A percentile compares a stretch with the other conserved stretches of the same genome.
These are phyloP conservation scores for Calocera cornea DNA, from an alignment of 768 basidiomycete species.

Conservation along the genomic window DNA sequence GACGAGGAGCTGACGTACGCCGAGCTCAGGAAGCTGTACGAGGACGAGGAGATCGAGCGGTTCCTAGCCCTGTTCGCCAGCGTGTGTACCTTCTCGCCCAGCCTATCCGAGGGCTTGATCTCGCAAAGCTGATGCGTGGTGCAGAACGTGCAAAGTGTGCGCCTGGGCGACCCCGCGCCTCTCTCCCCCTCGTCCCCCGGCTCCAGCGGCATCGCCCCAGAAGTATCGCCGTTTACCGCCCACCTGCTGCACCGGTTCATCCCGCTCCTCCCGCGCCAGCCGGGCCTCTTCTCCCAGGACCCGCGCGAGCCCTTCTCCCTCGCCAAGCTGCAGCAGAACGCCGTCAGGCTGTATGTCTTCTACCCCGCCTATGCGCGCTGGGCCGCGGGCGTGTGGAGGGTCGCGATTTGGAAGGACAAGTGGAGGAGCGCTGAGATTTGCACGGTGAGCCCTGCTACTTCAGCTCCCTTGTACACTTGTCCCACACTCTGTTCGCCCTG, in stretches of 20 bases:
- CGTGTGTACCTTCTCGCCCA: conserved; percentile 27
- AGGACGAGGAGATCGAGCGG: conserved; percentile 49
- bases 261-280: conserved; percentile 23
- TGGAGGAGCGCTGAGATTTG: conserved; percentile 38
- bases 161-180: neutral
- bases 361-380: conserved; percentile 39
- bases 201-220: conserved; percentile 11
- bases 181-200: conserved; percentile 20
- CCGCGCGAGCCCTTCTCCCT: conserved; percentile 35
- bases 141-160: neutral
- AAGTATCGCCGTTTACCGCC: conserved; percentile 27
- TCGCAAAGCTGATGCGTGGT: conserved; percentile 29
- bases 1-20: conserved; percentile 3
- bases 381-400: conserved; percentile 24
- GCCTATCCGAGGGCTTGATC: conserved; percentile 36
- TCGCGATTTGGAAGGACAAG: conserved; percentile 46
- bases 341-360: conserved; percentile 43
- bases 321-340: conserved; percentile 37
- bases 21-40: conserved; percentile 44
- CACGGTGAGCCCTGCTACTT: too few species aligned
- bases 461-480: too few species aligned
- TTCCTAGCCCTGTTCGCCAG: conserved; percentile 49
- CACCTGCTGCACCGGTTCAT: conserved; percentile 36
- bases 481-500: too few species aligned
- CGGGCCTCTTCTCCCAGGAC: neutral